phyloP scores from a whole-genome alignment of 139 green algal species.

The Raphidocelis subcapitata region DNA sequence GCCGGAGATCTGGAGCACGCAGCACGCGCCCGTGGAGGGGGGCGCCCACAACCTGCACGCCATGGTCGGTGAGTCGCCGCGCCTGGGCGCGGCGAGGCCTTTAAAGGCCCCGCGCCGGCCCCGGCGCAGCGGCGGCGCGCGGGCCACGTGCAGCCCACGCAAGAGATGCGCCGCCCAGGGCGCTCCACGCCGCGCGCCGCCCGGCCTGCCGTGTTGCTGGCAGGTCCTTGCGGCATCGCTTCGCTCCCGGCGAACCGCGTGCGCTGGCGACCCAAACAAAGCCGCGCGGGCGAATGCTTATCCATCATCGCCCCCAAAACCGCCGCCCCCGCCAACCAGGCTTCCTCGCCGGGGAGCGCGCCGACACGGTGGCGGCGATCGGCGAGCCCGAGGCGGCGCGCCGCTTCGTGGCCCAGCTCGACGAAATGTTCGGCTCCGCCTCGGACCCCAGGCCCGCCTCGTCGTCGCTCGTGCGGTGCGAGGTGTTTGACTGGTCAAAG shows the following conservation, averaged over 20 bases:
- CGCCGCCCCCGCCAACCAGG: conserved; percentile 20
- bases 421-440: conserved; percentile 64
- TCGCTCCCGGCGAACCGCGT: too few relatives aligned
- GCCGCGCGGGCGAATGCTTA: too few relatives aligned
- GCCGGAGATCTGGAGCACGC: conserved; percentile 83
- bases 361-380: conserved; percentile 49
- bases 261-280: too few relatives aligned
- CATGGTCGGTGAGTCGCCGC: conserved; percentile 11
- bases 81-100: too few relatives aligned
- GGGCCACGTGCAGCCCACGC: too few relatives aligned
- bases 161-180: too few relatives aligned
- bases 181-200: too few relatives aligned
- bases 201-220: too few relatives aligned
- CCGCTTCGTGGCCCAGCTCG: conserved; percentile 65
- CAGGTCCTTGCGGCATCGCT: too few relatives aligned
- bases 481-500: conserved; percentile 75
- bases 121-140: too few relatives aligned
- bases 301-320: too few relatives aligned
- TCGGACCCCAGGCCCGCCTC: conserved; percentile 43
- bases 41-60: conserved; percentile 4
- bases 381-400: conserved; percentile 33
- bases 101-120: too few relatives aligned
- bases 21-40: conserved; percentile 25
- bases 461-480: conserved; percentile 28
- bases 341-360: conserved; percentile 64